These are phyloP conservation scores for Kodamaea jinghongensis DNA, from an alignment of 805 yeast genomes.

Conservation along the genomic window DNA sequence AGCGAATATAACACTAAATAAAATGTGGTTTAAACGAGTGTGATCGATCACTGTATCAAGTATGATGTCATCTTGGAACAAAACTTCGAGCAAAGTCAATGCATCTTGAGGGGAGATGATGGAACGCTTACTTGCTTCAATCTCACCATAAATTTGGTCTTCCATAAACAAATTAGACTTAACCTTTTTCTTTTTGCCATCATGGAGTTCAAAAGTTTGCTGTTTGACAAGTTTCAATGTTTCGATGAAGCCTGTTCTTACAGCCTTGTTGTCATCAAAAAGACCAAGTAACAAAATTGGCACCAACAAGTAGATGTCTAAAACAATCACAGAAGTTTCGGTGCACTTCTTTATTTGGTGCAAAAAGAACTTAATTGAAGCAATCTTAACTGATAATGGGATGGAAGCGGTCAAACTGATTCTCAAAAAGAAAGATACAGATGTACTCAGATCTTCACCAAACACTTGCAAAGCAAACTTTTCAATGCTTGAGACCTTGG, in stretches of 20 bases:
- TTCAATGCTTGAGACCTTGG: conserved; percentile 1
- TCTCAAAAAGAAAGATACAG: conserved; percentile 59
- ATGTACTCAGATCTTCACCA: conserved; percentile 28
- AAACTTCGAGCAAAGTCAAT: conserved; percentile 30
- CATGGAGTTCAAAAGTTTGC: conserved; percentile 35
- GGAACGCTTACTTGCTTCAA: conserved; percentile 45
- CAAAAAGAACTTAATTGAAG: conserved; percentile 44
- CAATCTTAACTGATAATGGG: conserved; percentile 56
- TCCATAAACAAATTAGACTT: conserved; percentile 42
- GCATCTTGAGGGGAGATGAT: conserved; percentile 67
- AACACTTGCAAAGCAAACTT: conserved; percentile 1
- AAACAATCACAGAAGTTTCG: conserved; percentile 20
- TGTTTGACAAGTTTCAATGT: conserved; percentile 23
- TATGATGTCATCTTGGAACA: conserved; percentile 20
- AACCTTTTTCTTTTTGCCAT: conserved; percentile 31
- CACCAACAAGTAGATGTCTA: conserved; percentile 49
- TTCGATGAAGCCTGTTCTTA: conserved; percentile 40
- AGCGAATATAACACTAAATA: conserved; percentile 37
- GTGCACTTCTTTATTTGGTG: conserved; percentile 29
- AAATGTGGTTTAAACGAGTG: conserved; percentile 20
- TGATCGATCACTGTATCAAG: conserved; percentile 31
- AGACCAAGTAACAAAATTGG: conserved; percentile 60
- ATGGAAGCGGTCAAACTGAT: conserved; percentile 53
- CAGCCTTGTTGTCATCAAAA: conserved; percentile 45
- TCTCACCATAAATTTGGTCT: conserved; percentile 56